Conservation (phyloP, 768 basidiomycete genomes). For the Hirschioporus abietinus region DNA sequence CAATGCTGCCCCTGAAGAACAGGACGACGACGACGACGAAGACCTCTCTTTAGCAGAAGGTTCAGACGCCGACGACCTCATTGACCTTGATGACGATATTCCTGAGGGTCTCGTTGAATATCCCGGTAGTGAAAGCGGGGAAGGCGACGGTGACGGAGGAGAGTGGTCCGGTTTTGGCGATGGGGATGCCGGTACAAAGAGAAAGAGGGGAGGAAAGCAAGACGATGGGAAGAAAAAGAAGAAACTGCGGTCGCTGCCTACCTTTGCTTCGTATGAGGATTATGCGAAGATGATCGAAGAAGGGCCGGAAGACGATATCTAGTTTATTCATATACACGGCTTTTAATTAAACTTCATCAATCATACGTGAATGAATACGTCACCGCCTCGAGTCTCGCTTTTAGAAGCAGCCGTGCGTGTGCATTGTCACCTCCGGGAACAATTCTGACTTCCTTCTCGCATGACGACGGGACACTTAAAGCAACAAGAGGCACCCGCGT, state of each 20-base stretch:
- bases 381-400: not conserved
- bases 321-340: not conserved
- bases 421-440: not conserved
- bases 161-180: conserved; percentile 52
- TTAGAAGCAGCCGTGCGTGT: not conserved
- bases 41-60: conserved; percentile 53
- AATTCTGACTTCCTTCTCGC: not conserved
- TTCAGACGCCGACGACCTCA: conserved; percentile 68
- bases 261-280: conserved; percentile 85
- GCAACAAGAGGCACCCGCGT: not conserved
- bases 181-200: conserved; percentile 29
- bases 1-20: conserved; percentile 24
- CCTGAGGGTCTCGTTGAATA: conserved; percentile 56
- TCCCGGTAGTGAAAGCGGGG: conserved; percentile 45
- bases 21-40: conserved; percentile 37
- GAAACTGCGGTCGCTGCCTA: conserved; percentile 63
- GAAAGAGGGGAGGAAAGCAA: conserved; percentile 36
- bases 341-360: not conserved
- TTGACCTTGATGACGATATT: conserved; percentile 50
- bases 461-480: not conserved
- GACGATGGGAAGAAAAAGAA: conserved; percentile 50
- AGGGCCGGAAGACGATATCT: conserved; percentile 47
- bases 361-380: not conserved
- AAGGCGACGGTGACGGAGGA: conserved; percentile 32
- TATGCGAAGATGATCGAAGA: conserved; percentile 84